phyloP scores from a whole-genome alignment of 2,329 filamentous ascomycete genomes.

The Diaporthe citri region DNA sequence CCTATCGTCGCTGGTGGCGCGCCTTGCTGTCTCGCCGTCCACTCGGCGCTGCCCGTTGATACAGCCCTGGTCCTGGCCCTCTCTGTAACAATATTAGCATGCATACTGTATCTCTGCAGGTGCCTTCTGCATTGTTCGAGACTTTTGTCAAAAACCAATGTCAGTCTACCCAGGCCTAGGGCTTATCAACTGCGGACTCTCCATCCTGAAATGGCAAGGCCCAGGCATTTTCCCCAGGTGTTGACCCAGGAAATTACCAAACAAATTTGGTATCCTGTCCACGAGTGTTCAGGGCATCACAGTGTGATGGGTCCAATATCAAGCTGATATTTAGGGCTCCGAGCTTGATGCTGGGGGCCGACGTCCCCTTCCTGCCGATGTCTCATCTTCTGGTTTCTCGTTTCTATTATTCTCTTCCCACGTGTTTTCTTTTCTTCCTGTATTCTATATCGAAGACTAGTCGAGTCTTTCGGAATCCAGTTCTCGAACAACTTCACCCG shows the following conservation, averaged over 20 bases:
- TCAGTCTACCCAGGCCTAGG: conserved; percentile 22
- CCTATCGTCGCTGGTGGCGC: background rate
- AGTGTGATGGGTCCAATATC: background rate
- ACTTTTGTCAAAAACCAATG: conserved; percentile 10
- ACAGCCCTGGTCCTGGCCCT: conserved; percentile 15
- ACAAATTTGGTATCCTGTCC: background rate
- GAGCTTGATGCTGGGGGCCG: background rate
- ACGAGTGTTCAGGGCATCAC: background rate
- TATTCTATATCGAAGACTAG: background rate
- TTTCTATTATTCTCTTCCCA: background rate
- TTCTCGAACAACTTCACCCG: background rate
- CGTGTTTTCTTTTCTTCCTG: background rate
- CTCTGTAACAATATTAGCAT: background rate
- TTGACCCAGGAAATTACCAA: conserved; percentile 7
- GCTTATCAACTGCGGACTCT: conserved; percentile 25
- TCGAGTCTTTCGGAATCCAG: background rate
- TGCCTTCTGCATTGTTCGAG: background rate
- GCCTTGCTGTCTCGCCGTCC: background rate
- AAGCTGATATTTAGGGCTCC: conserved; percentile 24
- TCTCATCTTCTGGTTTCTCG: background rate
- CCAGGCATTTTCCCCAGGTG: background rate
- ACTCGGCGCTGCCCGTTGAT: conserved; percentile 15
- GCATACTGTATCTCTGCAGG: conserved; percentile 21
- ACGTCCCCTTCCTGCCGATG: background rate
- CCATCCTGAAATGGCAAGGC: background rate